Conservation (phyloP, 2,329 filamentous ascomycete species). For the Alternaria brassicae region DNA sequence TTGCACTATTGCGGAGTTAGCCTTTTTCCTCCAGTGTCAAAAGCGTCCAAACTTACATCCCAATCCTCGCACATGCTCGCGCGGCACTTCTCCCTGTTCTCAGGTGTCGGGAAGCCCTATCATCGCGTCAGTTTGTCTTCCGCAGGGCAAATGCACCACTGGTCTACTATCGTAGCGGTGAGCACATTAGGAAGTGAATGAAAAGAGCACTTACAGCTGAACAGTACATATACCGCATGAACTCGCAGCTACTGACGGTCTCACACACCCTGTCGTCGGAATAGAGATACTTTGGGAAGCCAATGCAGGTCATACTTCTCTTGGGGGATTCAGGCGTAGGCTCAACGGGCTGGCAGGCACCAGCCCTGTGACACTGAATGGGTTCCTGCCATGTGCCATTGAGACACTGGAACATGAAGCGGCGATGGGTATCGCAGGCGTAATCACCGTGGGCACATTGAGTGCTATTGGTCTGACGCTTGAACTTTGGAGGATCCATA, state of each 20-base stretch:
- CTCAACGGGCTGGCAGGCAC: not conserved
- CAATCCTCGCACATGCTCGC: conserved; percentile 6
- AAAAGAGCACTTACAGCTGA: not conserved
- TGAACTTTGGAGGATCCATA: not conserved
- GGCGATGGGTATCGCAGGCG: not conserved
- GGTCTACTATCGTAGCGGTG: not conserved
- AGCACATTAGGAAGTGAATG: not conserved
- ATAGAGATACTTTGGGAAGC: not conserved
- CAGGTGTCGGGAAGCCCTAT: not conserved
- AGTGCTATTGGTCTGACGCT: not conserved
- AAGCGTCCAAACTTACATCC: conserved; percentile 2
- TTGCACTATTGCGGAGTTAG: conserved; percentile 5
- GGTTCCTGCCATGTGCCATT: not conserved
- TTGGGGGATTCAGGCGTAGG: conserved; percentile 3
- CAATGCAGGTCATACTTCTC: not conserved
- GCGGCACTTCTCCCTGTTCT: not conserved
- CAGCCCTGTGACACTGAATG: not conserved
- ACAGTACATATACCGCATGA: not conserved
- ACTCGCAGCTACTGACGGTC: not conserved
- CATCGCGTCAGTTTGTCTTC: not conserved
- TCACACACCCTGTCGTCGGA: not conserved
- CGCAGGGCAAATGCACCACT: not conserved
- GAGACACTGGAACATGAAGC: not conserved
- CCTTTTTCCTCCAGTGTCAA: not conserved
- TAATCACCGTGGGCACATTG: not conserved